phyloP scores from a whole-genome alignment of 73 alveolate species.

The Paramecium biaurelia region DNA sequence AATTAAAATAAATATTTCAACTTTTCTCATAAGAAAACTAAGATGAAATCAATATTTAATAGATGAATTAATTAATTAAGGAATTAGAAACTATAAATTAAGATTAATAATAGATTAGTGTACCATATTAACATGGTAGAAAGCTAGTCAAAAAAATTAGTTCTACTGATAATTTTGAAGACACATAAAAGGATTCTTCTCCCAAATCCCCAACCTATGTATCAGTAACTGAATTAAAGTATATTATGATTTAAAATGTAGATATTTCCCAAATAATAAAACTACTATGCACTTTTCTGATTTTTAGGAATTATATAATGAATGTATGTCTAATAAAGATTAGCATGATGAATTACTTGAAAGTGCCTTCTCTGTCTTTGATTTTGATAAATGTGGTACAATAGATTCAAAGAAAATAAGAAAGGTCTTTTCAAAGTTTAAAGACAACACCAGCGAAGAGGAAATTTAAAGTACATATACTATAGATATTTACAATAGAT shows the following conservation, averaged over 20 bases:
- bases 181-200: neutral
- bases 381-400: constrained; percentile 10
- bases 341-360: constrained; percentile 43
- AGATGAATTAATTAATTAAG: neutral
- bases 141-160: neutral
- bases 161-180: constrained; percentile 43
- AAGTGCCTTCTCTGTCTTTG: constrained; percentile 48
- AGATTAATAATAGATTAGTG: constrained; percentile 3
- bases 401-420: constrained; percentile 55
- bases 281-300: constrained; percentile 52
- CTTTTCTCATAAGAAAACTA: neutral
- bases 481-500: neutral
- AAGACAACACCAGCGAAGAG: constrained; percentile 55
- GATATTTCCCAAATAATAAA: constrained; percentile 56
- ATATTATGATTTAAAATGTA: neutral
- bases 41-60: constrained; percentile 8
- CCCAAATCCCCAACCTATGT: constrained; percentile 35
- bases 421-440: constrained; percentile 35
- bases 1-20: neutral
- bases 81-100: neutral
- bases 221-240: constrained; percentile 53
- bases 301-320: constrained; percentile 49
- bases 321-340: constrained; percentile 53
- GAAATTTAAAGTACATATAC: constrained; percentile 46
- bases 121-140: constrained; percentile 1